These are phyloP conservation scores for Gossypium trilobum DNA, from an alignment of 441 rosid genomes.

Conservation along the genomic window DNA sequence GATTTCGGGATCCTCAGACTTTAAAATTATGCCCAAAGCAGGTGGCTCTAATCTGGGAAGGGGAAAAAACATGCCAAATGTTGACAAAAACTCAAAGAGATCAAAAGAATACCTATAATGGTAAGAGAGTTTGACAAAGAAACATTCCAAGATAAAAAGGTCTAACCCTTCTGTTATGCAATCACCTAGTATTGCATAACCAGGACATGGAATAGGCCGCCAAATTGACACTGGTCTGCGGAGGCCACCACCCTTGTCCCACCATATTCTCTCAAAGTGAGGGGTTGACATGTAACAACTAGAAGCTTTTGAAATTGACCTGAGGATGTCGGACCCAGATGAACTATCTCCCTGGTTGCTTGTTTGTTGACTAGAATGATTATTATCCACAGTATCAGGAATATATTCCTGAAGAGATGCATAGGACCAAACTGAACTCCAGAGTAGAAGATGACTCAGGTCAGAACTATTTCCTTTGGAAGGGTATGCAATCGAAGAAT, in stretches of 20 bases:
- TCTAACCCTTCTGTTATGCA: constrained; percentile 92
- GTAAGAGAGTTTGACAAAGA: constrained; percentile 5
- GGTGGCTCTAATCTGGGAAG: constrained; percentile 87
- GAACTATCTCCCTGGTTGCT: constrained; percentile 42
- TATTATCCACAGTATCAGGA: constrained; percentile 28
- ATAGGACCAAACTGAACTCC: constrained; percentile 55
- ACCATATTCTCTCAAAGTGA: constrained; percentile 96
- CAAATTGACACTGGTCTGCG: constrained; percentile 93
- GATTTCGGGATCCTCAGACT: constrained; percentile 62
- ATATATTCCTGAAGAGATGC: constrained; percentile 34
- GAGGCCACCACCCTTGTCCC: constrained; percentile 93
- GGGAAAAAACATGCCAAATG: constrained; percentile 17
- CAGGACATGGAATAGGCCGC: constrained; percentile 79
- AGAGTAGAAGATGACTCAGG: constrained; percentile 68
- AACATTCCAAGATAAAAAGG: constrained; percentile 12
- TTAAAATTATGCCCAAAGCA: constrained; percentile 71
- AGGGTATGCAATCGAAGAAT: constrained; percentile 61
- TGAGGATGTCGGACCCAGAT: constrained; percentile 77
- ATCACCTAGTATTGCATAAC: constrained; percentile 79
- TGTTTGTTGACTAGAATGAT: constrained; percentile 32
- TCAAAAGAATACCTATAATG: neutral
- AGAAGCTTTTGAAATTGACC: constrained; percentile 71
- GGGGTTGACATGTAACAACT: constrained; percentile 67
- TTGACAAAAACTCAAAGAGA: constrained; percentile 17
- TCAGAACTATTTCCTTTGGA: constrained; percentile 44